Percentiles rank a stretch among this genome's conserved stretches.
Evolutionary conservation across 352 stramenopile species (phyloP).

Genomic region (Globisporangium canariense): DNA sequence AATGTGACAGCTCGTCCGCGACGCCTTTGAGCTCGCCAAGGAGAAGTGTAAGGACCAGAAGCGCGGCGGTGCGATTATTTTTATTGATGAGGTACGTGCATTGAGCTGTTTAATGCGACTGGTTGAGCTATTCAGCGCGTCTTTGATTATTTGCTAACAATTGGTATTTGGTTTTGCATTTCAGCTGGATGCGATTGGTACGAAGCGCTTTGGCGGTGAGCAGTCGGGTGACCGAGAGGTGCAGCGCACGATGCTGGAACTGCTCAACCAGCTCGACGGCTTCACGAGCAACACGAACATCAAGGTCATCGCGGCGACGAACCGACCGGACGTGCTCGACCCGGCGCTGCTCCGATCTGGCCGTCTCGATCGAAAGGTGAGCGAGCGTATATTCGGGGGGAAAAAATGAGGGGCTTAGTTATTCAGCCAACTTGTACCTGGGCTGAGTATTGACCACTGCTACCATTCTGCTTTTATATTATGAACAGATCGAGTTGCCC

Average conservation of each 20-base stretch:
- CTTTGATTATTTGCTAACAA: neutral
- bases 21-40: slow-evolving; percentile 96
- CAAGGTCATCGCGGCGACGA: slow-evolving; percentile 98
- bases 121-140: neutral
- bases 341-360: slow-evolving; percentile 94
- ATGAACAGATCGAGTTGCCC: slow-evolving; percentile 94
- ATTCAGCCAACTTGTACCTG: neutral
- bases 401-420: neutral
- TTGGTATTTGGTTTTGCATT: neutral
- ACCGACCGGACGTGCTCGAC: slow-evolving; percentile 95
- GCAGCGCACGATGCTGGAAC: slow-evolving; percentile 98
- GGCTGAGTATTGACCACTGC: neutral
- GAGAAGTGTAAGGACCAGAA: slow-evolving; percentile 92
- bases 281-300: slow-evolving; percentile 99
- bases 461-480: neutral
- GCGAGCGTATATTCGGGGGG: neutral
- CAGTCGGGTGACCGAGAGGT: slow-evolving; percentile 96
- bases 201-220: slow-evolving; percentile 97
- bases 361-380: slow-evolving; percentile 91
- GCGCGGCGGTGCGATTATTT: slow-evolving; percentile 95
- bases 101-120: neutral
- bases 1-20: slow-evolving; percentile 89
- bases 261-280: slow-evolving; percentile 97
- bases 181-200: slow-evolving; percentile 96
- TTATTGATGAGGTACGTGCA: slow-evolving; percentile 94